These are phyloP conservation scores for Vicia villosa DNA, from an alignment of 306 rosid species.

Conservation along the genomic window DNA sequence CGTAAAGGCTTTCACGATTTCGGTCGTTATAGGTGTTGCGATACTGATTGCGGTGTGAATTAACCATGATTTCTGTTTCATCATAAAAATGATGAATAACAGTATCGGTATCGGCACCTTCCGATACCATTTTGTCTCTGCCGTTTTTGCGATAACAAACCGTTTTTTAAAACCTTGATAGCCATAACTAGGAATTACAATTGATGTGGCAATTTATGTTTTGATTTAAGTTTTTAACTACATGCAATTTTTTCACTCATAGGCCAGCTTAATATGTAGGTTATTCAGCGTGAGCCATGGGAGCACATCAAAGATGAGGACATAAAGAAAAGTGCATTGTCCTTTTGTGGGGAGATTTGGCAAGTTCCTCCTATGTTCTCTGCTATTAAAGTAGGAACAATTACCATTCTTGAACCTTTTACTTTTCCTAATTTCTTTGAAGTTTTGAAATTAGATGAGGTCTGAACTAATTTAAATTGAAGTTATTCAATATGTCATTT, in stretches of 20 bases:
- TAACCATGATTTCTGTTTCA: no score
- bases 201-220: slow-evolving; percentile 5
- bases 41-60: no score
- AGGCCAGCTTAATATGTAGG: slow-evolving; percentile 53
- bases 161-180: no score
- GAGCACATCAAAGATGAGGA: slow-evolving; percentile 95
- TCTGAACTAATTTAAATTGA: slow-evolving; percentile 18
- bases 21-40: no score
- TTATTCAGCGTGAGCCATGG: slow-evolving; percentile 98
- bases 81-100: no score
- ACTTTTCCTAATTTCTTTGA: slow-evolving; percentile 16
- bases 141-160: no score
- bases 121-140: no score
- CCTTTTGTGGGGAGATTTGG: slow-evolving; percentile 95
- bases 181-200: slow-evolving; percentile 13
- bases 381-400: slow-evolving; percentile 83
- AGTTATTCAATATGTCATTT: not conserved
- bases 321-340: slow-evolving; percentile 65
- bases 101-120: no score
- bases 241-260: slow-evolving; percentile 32
- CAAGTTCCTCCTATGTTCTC: slow-evolving; percentile 99
- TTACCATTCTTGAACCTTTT: slow-evolving; percentile 26
- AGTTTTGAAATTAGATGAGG: slow-evolving; percentile 14
- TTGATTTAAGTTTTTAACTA: slow-evolving; percentile 16
- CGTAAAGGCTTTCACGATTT: no score